These are phyloP conservation scores for Debaryomyces castellii DNA, from an alignment of 805 yeast species.

Conservation along the genomic window DNA sequence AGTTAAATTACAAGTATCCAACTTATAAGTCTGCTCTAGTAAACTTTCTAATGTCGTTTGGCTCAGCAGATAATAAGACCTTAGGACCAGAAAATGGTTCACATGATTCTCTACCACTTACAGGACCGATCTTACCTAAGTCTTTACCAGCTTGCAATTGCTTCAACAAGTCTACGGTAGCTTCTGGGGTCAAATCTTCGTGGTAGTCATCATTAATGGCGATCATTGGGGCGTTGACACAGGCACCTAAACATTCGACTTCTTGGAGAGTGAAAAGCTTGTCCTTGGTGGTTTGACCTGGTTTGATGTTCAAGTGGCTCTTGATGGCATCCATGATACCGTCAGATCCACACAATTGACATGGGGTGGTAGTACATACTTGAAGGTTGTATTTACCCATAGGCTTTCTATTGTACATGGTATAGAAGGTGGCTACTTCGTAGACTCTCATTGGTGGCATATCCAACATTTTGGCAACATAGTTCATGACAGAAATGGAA, in stretches of 20 bases:
- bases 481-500: conserved; percentile 84
- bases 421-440: conserved; percentile 89
- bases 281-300: conserved; percentile 78
- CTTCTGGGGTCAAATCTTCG: conserved; percentile 76
- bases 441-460: conserved; percentile 95
- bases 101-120: conserved; percentile 64
- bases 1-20: background rate
- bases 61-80: conserved; percentile 57
- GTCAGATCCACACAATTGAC: conserved; percentile 82
- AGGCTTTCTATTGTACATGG: conserved; percentile 86
- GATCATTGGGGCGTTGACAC: conserved; percentile 88
- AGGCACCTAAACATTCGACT: conserved; percentile 90
- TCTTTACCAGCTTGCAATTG: conserved; percentile 63
- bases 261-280: conserved; percentile 78
- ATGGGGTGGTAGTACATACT: conserved; percentile 88
- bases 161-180: conserved; percentile 58
- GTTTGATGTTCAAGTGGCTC: conserved; percentile 58
- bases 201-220: conserved; percentile 80
- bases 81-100: conserved; percentile 76
- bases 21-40: conserved; percentile 68
- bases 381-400: conserved; percentile 83
- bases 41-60: conserved; percentile 65
- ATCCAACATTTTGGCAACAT: conserved; percentile 78
- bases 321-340: conserved; percentile 71
- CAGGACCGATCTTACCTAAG: conserved; percentile 64